A percentile compares a stretch with the other conserved stretches of the same genome.
Conservation (phyloP, 208 protist genomes). For the Trypanosoma avium region DNA sequence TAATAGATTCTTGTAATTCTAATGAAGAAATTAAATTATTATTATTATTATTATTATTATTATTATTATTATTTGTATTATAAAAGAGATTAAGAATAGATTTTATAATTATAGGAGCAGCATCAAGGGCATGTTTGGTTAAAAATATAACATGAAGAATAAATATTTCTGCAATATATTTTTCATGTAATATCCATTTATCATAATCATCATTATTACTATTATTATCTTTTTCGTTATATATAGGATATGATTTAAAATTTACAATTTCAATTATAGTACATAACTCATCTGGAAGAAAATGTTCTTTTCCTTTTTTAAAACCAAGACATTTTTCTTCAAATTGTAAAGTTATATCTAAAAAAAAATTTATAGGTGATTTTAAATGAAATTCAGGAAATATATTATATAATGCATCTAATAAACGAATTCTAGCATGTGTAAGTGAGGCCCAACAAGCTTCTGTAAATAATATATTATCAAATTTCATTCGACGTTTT, state of each 20-base stretch:
- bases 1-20: not conserved
- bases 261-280: constrained; percentile 49
- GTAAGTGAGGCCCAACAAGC: constrained; percentile 33
- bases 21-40: not conserved
- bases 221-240: not conserved
- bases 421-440: constrained; percentile 44
- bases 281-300: constrained; percentile 55
- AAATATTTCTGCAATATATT: constrained; percentile 40
- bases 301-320: constrained; percentile 9
- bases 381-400: constrained; percentile 17
- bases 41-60: not conserved
- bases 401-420: constrained; percentile 16
- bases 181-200: constrained; percentile 20
- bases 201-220: not conserved
- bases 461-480: constrained; percentile 4
- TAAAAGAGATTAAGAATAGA: constrained; percentile 14
- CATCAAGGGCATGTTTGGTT: constrained; percentile 60
- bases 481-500: not conserved
- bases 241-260: constrained; percentile 9
- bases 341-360: constrained; percentile 30
- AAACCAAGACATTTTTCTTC: constrained; percentile 39
- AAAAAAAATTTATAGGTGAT: constrained; percentile 30
- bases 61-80: not conserved
- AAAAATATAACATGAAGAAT: constrained; percentile 44
- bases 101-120: constrained; percentile 21